Percentiles rank a stretch among this genome's conserved stretches.
Evolutionary conservation across 805 yeast species (phyloP).

Genomic region (Starmerella powellii): DNA sequence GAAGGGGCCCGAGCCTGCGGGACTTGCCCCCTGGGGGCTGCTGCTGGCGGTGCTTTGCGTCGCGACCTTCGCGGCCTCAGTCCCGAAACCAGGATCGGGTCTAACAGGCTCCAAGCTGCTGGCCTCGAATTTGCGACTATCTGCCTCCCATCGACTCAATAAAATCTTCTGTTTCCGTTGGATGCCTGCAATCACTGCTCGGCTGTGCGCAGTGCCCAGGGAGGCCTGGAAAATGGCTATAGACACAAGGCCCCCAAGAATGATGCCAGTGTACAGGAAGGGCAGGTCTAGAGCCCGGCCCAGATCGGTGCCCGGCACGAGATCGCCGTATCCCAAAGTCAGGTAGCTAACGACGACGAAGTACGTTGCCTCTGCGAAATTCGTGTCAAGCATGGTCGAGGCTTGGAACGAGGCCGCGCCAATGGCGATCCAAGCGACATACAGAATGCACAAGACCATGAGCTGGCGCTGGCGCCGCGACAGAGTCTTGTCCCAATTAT

Average conservation of each 20-base stretch:
- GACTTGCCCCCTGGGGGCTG: no score
- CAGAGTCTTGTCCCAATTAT: constrained; percentile 45
- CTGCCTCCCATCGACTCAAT: no score
- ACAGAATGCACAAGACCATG: constrained; percentile 55
- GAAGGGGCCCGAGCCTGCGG: no score
- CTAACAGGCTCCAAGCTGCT: no score
- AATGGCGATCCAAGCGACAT: constrained; percentile 57
- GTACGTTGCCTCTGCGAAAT: constrained; percentile 58
- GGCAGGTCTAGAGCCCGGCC: constrained; percentile 48
- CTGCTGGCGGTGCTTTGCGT: no score
- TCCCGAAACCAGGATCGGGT: no score
- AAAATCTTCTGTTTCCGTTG: neutral
- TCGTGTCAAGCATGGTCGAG: constrained; percentile 32
- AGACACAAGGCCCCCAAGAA: constrained; percentile 61
- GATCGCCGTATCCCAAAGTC: constrained; percentile 75
- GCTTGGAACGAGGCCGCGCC: constrained; percentile 52
- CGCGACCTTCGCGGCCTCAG: no score
- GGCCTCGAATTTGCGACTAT: no score
- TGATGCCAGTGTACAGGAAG: constrained; percentile 57
- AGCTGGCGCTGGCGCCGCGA: constrained; percentile 56
- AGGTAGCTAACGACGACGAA: constrained; percentile 60
- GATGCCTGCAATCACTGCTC: constrained; percentile 5
- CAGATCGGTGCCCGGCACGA: constrained; percentile 42
- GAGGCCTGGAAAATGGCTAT: constrained; percentile 12
- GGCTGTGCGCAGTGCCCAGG: constrained; percentile 3